Percentiles rank a stretch among this genome's conserved stretches.
Conservation (phyloP, 192 early-diverging fungal species). For the Coemansia sp. region DNA sequence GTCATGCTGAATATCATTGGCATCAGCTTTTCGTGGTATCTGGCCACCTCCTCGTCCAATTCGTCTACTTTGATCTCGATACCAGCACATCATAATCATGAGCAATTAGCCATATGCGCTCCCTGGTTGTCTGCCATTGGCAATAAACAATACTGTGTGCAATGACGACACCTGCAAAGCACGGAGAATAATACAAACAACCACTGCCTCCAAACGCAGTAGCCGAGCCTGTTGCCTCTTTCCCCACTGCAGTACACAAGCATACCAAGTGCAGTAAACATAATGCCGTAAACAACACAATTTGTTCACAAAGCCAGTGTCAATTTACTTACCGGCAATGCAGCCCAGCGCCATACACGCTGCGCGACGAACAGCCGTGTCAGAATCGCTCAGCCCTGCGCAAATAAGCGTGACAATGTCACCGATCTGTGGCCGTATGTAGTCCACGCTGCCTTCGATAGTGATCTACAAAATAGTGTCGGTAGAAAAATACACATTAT, state of each 20-base stretch:
- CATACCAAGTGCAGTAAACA: constrained; percentile 2
- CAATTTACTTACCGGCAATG: constrained; percentile 59
- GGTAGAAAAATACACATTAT: background rate
- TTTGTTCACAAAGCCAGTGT: too few relatives aligned
- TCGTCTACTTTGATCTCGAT: constrained; percentile 57
- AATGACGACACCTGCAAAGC: constrained; percentile 2
- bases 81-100: background rate
- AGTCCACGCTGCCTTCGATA: constrained; percentile 86
- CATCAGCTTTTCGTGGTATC: constrained; percentile 77
- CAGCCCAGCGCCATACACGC: constrained; percentile 84
- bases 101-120: constrained; percentile 1
- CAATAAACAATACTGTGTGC: background rate
- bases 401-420: constrained; percentile 78
- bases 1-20: constrained; percentile 84
- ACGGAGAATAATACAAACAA: background rate
- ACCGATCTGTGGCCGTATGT: constrained; percentile 71
- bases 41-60: constrained; percentile 75
- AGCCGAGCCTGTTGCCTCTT: background rate
- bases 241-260: constrained; percentile 1
- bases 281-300: constrained; percentile 1
- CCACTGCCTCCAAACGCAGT: background rate
- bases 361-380: constrained; percentile 75
- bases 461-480: constrained; percentile 45
- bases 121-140: background rate
- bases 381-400: constrained; percentile 77